Base-by-base conservation (phyloP, 2,329 filamentous ascomycete species). In the Davidsoniella eucalypti region DNA sequence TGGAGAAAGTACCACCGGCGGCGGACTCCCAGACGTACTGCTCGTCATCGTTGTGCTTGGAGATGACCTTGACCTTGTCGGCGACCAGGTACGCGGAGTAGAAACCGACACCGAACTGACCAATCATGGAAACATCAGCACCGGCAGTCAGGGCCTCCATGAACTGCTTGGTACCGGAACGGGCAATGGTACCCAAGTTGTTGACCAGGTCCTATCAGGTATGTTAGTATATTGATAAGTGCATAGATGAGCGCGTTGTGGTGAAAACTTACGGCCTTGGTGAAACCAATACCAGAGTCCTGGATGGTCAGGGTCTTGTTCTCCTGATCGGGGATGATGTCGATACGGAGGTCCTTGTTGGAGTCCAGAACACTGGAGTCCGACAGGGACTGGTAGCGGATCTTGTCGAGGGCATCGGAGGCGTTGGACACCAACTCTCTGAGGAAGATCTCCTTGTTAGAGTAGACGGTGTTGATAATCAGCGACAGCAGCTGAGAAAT, bases 391-490 rank as follows among this genome's bases (percentile, higher is more conserved):
- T 95, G 87, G 79, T 98, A 98, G 69, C 92, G 84, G 70, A 98
- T 94, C 84, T 98, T 98, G 84, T 98, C 92, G 62, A 98, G 80
- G 55, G 92, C 92, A 83, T 98, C 92, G 64, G 90, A 96, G 66
- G 84, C 83, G 74, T 98, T 98, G 73, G 92, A 96, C 65, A 98
- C 86, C 62, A 98, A 68, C 75, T 98, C 92, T 83, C 92, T 78
- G 63, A 98, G 75, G 82, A 98, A 98, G 68, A 98, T 96, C 75
- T 96, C 92, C 80, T 98, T 98, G 84, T 98, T 98, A 62, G 88
- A 95, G 80, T 96, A 98, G 75, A 98, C 92, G 59, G 92, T 96
- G 85, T 98, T 98, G 80, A 98, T 98, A 73, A 98, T 98, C 68
- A 98, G 85, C 61, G 83, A 87, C 67, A 98, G 84, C 59, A 98